Percentiles rank a stretch among this genome's conserved stretches.
phyloP scores from a whole-genome alignment of 2,329 filamentous ascomycete species.

The Emmonsia crescens region DNA sequence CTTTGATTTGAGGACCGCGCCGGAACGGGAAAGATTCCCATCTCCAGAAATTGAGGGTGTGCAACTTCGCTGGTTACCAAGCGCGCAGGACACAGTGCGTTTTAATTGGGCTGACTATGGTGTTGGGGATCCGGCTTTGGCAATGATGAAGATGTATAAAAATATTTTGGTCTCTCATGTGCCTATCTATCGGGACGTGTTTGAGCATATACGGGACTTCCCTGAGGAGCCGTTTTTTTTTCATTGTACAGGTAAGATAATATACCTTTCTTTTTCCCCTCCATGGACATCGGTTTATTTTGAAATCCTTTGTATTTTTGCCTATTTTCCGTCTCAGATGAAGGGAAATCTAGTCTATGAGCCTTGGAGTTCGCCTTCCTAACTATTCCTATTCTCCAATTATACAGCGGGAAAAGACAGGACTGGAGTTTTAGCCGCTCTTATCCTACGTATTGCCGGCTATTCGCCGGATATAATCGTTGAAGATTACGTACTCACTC shows the following conservation, averaged over 20 bases:
- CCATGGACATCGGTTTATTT: neutral
- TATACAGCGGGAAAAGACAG: slow-evolving; percentile 53
- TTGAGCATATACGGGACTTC: slow-evolving; percentile 44
- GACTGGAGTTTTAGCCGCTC: slow-evolving; percentile 57
- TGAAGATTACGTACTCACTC: slow-evolving; percentile 13
- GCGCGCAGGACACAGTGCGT: slow-evolving; percentile 45
- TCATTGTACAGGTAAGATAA: slow-evolving; percentile 55
- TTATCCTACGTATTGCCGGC: slow-evolving; percentile 54
- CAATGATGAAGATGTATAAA: slow-evolving; percentile 55
- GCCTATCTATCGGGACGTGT: slow-evolving; percentile 46
- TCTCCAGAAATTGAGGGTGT: slow-evolving; percentile 42
- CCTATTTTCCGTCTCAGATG: too few relatives aligned
- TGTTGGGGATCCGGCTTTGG: slow-evolving; percentile 12
- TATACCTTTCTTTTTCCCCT: neutral
- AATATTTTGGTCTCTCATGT: slow-evolving; percentile 56
- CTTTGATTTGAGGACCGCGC: slow-evolving; percentile 55
- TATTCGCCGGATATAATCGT: slow-evolving; percentile 49
- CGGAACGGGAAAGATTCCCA: slow-evolving; percentile 30
- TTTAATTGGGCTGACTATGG: slow-evolving; percentile 51
- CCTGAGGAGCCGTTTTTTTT: slow-evolving; percentile 46
- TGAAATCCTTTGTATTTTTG: neutral
- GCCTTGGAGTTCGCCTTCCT: neutral
- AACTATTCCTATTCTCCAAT: neutral
- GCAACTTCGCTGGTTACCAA: slow-evolving; percentile 49
- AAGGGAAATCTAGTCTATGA: neutral